Evolutionary conservation across 129 eudicot species (phyloP).

Genomic region (Arctium lappa): DNA sequence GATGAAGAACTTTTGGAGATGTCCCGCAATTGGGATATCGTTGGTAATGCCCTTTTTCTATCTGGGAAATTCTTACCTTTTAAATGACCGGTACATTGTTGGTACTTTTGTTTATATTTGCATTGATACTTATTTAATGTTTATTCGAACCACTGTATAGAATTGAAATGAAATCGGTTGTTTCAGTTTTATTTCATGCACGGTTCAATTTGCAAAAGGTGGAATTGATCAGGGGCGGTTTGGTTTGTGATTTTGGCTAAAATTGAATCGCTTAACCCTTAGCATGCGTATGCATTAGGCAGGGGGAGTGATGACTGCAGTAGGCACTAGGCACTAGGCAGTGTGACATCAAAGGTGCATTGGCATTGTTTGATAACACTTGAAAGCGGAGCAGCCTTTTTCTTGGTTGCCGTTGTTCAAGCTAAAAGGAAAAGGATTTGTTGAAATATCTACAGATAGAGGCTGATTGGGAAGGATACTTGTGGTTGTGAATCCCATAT

Average conservation of each 20-base stretch:
- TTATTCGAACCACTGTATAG: neutral
- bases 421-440: neutral
- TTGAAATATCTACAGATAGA: neutral
- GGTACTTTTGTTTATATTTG: neutral
- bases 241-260: neutral
- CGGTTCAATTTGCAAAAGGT: neutral
- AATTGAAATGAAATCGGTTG: neutral
- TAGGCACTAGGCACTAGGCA: neutral
- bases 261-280: neutral
- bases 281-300: neutral
- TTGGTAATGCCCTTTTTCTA: conserved; percentile 43
- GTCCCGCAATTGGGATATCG: conserved; percentile 92
- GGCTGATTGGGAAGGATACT: neutral
- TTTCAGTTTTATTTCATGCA: neutral
- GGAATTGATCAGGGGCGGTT: neutral
- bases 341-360: neutral
- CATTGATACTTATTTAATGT: neutral
- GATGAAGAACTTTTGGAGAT: conserved; percentile 80
- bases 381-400: neutral
- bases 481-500: neutral
- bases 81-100: neutral
- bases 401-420: neutral
- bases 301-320: neutral
- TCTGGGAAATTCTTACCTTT: neutral
- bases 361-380: neutral